Conservation (phyloP, 352 stramenopile species). For the Globisporangium echinulatum region DNA sequence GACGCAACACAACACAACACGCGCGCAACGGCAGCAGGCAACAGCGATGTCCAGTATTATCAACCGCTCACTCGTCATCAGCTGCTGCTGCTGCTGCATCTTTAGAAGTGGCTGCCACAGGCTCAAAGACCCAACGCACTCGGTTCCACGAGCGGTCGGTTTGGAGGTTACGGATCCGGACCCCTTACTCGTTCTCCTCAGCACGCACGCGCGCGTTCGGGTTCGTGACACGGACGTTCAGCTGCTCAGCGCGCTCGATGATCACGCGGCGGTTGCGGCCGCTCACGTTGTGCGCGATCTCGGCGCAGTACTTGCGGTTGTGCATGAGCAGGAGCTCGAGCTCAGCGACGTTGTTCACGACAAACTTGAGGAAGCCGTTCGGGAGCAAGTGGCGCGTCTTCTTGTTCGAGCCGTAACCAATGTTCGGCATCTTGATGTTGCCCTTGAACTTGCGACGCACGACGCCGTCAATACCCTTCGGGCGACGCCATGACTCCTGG, state of each 20-base stretch:
- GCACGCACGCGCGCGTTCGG: constrained; percentile 94
- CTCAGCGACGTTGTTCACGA: constrained; percentile 98
- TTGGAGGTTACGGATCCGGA: constrained; percentile 6
- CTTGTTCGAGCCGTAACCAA: constrained; percentile 99
- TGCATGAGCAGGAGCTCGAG: constrained; percentile 94
- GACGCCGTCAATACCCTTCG: constrained; percentile 99
- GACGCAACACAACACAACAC: too few species aligned
- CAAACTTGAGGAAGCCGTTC: constrained; percentile 99
- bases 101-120: constrained; percentile 4
- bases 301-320: constrained; percentile 98
- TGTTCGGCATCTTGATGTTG: constrained; percentile 96
- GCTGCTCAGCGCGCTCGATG: constrained; percentile 96
- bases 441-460: constrained; percentile 99
- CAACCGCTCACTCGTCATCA: constrained; percentile 13
- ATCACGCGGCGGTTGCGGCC: constrained; percentile 96
- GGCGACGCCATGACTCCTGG: constrained; percentile 94
- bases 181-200: constrained; percentile 93
- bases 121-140: constrained; percentile 2
- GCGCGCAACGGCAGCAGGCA: constrained; percentile 11
- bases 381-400: constrained; percentile 97
- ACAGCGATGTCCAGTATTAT: constrained; percentile 29
- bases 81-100: constrained; percentile 5
- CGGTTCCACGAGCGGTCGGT: too few species aligned
- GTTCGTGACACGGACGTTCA: constrained; percentile 98
- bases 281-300: constrained; percentile 98